Percentiles rank a stretch among this genome's conserved stretches.
phyloP scores from a whole-genome alignment of 2,329 filamentous ascomycete species.

The Colletotrichum eleusines region DNA sequence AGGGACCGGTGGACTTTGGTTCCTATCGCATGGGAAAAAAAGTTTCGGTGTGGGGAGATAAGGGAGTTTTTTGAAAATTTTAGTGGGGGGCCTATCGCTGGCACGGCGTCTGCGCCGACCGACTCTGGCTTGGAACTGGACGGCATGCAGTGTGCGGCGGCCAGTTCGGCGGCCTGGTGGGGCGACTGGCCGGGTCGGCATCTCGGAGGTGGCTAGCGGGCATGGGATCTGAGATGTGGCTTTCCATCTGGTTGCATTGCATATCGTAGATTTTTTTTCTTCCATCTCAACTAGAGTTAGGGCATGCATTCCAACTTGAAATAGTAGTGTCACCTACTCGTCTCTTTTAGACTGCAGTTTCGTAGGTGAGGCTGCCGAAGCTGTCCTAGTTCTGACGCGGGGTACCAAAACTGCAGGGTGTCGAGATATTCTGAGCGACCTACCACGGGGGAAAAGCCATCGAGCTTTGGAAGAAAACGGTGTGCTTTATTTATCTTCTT shows the following conservation, averaged over 20 bases:
- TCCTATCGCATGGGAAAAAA: slow-evolving; percentile 26
- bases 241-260: not conserved
- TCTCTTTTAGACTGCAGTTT: not conserved
- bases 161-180: slow-evolving; percentile 36
- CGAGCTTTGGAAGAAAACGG: accelerated
- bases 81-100: slow-evolving; percentile 7
- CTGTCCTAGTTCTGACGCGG: not conserved
- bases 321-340: not conserved
- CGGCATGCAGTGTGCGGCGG: not conserved
- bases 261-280: not conserved
- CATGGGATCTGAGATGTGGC: not conserved
- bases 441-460: not conserved
- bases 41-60: slow-evolving; percentile 33
- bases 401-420: not conserved
- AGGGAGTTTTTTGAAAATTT: slow-evolving; percentile 14
- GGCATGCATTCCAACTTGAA: not conserved
- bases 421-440: not conserved
- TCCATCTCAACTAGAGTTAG: not conserved
- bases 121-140: not conserved
- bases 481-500: accelerated
- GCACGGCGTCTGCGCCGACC: slow-evolving; percentile 8
- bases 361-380: not conserved
- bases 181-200: not conserved
- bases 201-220: not conserved
- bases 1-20: slow-evolving; percentile 13